Conservation (phyloP, 768 basidiomycete species). For the Psilocybe sp. region DNA sequence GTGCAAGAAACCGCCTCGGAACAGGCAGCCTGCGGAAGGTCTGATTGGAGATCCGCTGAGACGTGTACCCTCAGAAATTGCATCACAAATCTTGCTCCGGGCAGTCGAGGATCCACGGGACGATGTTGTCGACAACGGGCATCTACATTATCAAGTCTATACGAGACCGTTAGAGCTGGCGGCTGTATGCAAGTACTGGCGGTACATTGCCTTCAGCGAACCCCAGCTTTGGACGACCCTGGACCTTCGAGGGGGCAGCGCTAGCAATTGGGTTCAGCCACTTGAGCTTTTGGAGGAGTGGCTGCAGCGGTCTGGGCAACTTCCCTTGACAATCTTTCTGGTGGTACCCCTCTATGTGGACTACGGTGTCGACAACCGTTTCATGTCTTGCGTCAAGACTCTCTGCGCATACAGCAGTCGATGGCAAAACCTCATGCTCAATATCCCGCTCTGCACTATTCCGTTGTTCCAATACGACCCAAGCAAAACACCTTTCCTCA, state of each 20-base stretch:
- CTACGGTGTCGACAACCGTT: no score
- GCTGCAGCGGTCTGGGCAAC: neutral
- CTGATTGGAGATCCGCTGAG: no score
- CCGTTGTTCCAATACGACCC: no score
- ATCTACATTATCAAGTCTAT: neutral
- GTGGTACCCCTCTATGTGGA: no score
- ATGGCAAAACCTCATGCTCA: no score
- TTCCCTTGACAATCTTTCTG: neutral
- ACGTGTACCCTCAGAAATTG: slow-evolving; percentile 6
- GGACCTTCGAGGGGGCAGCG: neutral
- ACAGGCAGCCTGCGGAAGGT: no score
- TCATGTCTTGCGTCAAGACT: no score
- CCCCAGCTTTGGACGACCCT: slow-evolving; percentile 8
- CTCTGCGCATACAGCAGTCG: no score
- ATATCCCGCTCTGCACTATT: no score
- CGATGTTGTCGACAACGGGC: neutral
- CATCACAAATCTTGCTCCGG: slow-evolving; percentile 5
- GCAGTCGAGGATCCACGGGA: neutral
- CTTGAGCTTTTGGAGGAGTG: neutral
- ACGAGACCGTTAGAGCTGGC: neutral
- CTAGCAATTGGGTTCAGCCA: neutral
- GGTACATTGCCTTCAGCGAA: slow-evolving; percentile 3
- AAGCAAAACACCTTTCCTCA: no score
- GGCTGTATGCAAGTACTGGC: slow-evolving; percentile 9
- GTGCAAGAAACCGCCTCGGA: no score